Percentiles rank a stretch among this genome's conserved stretches.
These are phyloP conservation scores for Lactarius hengduanensis DNA, from an alignment of 768 basidiomycete species.

Conservation along the genomic window DNA sequence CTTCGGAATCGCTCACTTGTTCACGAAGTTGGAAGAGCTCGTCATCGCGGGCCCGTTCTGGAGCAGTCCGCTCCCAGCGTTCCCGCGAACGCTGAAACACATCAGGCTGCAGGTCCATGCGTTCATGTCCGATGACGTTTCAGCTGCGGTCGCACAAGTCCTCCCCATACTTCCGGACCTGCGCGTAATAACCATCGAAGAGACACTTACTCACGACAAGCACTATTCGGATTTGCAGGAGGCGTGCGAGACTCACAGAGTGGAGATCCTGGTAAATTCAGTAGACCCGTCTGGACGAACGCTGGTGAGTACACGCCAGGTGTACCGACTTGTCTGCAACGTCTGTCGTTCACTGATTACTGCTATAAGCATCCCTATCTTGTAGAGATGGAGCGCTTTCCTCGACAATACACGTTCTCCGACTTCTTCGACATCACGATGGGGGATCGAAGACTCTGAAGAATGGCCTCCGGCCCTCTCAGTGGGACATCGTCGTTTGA, in stretches of 20 bases:
- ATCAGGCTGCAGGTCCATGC: slow-evolving; percentile 24
- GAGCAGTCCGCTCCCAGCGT: slow-evolving; percentile 16
- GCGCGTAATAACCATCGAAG: slow-evolving; percentile 13
- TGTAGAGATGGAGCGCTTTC: slow-evolving; percentile 21
- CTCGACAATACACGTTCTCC: slow-evolving; percentile 15
- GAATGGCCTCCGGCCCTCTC: not conserved
- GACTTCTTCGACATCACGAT: slow-evolving; percentile 9
- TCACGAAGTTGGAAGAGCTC: slow-evolving; percentile 15
- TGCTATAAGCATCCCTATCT: slow-evolving; percentile 15
- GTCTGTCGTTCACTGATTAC: not conserved
- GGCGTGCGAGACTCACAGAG: slow-evolving; percentile 6
- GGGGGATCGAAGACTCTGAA: not conserved
- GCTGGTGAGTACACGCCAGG: slow-evolving; percentile 3
- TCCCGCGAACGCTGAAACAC: slow-evolving; percentile 16
- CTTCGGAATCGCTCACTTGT: slow-evolving; percentile 17
- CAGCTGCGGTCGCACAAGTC: slow-evolving; percentile 5
- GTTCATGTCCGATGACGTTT: slow-evolving; percentile 14
- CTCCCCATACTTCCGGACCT: slow-evolving; percentile 9
- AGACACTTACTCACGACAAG: slow-evolving; percentile 11
- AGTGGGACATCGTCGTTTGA: not conserved
- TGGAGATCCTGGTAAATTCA: slow-evolving; percentile 13
- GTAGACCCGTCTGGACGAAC: not conserved
- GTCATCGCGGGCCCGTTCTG: slow-evolving; percentile 22
- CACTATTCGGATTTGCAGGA: slow-evolving; percentile 12
- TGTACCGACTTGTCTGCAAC: not conserved